Base-by-base conservation (phyloP, 352 stramenopile species). In the Globisporangium cederbergense region DNA sequence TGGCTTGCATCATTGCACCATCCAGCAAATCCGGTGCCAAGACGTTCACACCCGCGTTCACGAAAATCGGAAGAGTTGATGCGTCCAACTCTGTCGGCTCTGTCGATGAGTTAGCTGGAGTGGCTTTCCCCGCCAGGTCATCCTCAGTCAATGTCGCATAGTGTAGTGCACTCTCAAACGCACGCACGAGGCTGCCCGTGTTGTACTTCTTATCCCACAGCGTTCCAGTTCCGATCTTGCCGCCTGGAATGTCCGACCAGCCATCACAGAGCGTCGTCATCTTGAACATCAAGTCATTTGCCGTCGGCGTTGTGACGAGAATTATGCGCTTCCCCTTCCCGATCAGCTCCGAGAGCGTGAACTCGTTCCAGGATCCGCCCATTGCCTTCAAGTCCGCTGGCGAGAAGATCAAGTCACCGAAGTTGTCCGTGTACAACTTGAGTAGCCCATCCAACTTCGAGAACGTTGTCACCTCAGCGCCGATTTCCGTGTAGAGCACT, bases 401-500 rank as follows among this genome's bases (percentile, higher is more conserved):
- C 13, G 74, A 83, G 62, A 88, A 81, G 20, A 85, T 55, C 54
- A 82, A 14, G 36, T 85, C 73, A 9, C 81, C 78, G 32, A 88
- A 90, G 14, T 60, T 68, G 20, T 60, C 66, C 9, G 61, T 80
- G 67, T 86, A 83, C 8, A 90, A 66, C 42, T 70, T 57, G 2
- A 88, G 65, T 45, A 88, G 67, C n/a, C 73, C 60, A n/a, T 82
- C 73, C 2, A 62, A 58, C 65, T 82, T 79, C 13, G 68, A 75
- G 43, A 79, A 85, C 11, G 66, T 67, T 18, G 60, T 60, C 10
- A 88, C 52, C 59, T 91, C 82, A 11, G 57, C 65, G 8, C 74
- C 72, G 14, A 87, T 68, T 42, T 91, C 80, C 2, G 82, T 76
- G 71, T 90, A 90, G 14, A 90, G 54, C 18, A 90, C 64, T 10